Conservation (phyloP, 2,329 filamentous ascomycete genomes). For the Biscogniauxia mediterranea region DNA sequence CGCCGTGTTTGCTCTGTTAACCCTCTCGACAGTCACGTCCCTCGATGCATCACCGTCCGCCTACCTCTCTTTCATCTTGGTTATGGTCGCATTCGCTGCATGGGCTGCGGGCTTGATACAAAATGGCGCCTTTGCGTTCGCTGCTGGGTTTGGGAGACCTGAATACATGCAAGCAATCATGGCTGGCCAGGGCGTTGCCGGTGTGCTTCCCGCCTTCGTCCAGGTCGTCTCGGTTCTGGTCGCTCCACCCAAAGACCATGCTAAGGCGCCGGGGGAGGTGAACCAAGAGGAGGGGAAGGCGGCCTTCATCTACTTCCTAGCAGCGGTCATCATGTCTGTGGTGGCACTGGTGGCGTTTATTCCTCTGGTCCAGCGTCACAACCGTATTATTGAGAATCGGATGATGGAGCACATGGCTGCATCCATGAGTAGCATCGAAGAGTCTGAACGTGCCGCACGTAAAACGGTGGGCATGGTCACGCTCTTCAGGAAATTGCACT, state of each 20-base stretch:
- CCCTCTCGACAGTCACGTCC: constrained; percentile 73
- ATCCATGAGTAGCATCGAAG: constrained; percentile 50
- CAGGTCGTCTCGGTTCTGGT: constrained; percentile 82
- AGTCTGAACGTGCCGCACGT: constrained; percentile 50
- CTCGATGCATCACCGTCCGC: constrained; percentile 56
- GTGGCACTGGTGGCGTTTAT: constrained; percentile 70
- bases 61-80: constrained; percentile 80
- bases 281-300: constrained; percentile 52
- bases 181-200: constrained; percentile 88
- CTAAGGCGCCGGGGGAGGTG: constrained; percentile 30
- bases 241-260: constrained; percentile 42
- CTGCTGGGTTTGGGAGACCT: constrained; percentile 76
- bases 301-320: constrained; percentile 88
- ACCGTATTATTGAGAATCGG: constrained; percentile 49
- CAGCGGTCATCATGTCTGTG: constrained; percentile 74
- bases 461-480: constrained; percentile 54
- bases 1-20: constrained; percentile 72
- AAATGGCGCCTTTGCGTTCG: constrained; percentile 92
- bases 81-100: constrained; percentile 77
- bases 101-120: constrained; percentile 83
- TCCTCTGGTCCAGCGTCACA: constrained; percentile 64
- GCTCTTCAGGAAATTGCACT: constrained; percentile 76
- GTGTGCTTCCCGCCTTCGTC: constrained; percentile 78
- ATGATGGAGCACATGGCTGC: constrained; percentile 48
- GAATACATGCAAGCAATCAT: constrained; percentile 97